Evolutionary conservation across 371 early-diverging fungal species (phyloP).

Genomic region (Lichtheimia ornata): DNA sequence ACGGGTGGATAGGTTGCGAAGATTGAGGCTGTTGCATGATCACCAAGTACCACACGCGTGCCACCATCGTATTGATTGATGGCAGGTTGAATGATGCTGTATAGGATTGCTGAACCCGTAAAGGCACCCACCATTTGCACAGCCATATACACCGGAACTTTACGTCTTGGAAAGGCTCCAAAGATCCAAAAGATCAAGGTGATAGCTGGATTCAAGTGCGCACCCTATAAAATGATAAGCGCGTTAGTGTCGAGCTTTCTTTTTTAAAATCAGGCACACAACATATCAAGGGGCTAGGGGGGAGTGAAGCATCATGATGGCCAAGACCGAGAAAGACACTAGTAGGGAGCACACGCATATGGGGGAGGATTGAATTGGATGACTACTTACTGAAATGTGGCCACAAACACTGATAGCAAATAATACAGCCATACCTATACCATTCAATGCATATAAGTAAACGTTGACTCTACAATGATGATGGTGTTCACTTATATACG

Average conservation of each 20-base stretch:
- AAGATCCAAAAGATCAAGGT: constrained; percentile 71
- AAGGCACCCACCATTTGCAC: constrained; percentile 75
- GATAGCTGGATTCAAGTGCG: constrained; percentile 81
- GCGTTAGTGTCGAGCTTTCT: background rate
- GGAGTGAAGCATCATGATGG: too few species aligned
- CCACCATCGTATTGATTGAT: constrained; percentile 65
- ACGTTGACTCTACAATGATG: background rate
- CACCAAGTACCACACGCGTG: constrained; percentile 52
- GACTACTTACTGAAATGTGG: constrained; percentile 70
- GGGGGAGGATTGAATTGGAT: background rate
- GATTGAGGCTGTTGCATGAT: constrained; percentile 65
- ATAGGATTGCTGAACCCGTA: constrained; percentile 70
- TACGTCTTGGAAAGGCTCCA: constrained; percentile 65
- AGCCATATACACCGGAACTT: constrained; percentile 61
- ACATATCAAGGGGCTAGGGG: too few species aligned
- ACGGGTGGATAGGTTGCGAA: constrained; percentile 68
- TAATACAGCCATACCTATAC: constrained; percentile 38
- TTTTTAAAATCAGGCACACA: too few species aligned
- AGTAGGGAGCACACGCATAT: too few species aligned
- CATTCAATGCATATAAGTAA: background rate
- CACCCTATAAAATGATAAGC: constrained; percentile 51
- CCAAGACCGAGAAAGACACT: too few species aligned
- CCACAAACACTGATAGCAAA: constrained; percentile 66
- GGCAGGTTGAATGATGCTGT: constrained; percentile 53
- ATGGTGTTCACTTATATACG: background rate